Evolutionary conservation across 306 rosid genomes (phyloP), one percentile per base, ranked within the genome.

Genomic region (Vigna reflexopilosa): DNA sequence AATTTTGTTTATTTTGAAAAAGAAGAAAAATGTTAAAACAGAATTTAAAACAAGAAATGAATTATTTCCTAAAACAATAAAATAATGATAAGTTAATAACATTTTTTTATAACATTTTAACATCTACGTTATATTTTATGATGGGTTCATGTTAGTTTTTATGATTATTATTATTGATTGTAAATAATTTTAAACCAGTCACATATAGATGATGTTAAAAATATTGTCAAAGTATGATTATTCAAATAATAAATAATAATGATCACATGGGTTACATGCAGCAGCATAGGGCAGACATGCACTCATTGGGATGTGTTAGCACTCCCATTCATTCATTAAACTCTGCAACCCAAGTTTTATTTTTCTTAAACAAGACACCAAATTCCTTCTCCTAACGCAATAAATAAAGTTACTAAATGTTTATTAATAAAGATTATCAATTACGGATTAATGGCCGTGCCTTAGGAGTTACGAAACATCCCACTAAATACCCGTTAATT

Each of bases 381-480:
- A 69, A 24, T 6, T 17, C 24, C 62, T 42, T 42, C 47, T 78
- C 77, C 71, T 19, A 78, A 75, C 72, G 63, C 76, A 75, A 67
- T 75, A 36, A 81, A 67, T 16, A 50, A 56, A 67, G 71, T 40
- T 14, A 58, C 16, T 16, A 24, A 51, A 64, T 24, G 14, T 13
- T 67, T 5, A 13, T 26, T 9, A 42, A 11, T 45, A 14, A 62
- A 77, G 56, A 77, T 72, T 72, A 32, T 49, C 24, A 72, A 67
- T 49, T 65, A 78, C 20, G 64, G 56, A 28, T 72, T 77, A 44
- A 62, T n/a, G 65, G 67, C 36, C 30, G 16, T 74, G 69, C 42
- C 86, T 74, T 83, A 11, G 75, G 51, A 74, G 57, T 76, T 48
- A 75, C 82, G 85, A 61, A 73, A 75, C 44, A 16, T 26, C 2